Evolutionary conservation across 176 grass and related monocot genomes (phyloP), one percentile per base, ranked within the genome.

Genomic region (maize (Zea mays)): DNA sequence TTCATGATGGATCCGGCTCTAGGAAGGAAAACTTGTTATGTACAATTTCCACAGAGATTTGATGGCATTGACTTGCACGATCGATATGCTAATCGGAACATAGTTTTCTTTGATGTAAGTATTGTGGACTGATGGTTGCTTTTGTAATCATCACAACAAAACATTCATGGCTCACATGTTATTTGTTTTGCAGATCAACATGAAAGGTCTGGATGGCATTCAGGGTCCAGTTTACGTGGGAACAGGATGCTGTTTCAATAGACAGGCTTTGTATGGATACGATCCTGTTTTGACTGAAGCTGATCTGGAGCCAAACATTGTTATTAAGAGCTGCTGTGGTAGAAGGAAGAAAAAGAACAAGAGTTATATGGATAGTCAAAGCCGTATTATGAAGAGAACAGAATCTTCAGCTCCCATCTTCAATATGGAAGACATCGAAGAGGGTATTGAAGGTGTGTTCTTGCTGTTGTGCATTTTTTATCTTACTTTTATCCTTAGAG

Each of bases 41-140:
- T 99, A 10, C 96, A 99, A 61, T 99, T 99, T 83, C 96, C 96
- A 57, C 96, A 99, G 85, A 88, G 96, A 90, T 99, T 99, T 58
- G 96, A 99, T 87, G 96, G 96, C 85, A 99, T 99, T 90, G 96
- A 99, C 55, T 74, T 89, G 84, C 92, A 95, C 0, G 96, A 99
- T 90, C 92, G 96, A 90, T 99, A 99, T 86, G 96, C 96, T 78
- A 99, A 99, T 87, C 90, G 96, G 59, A 99, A 99, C 88, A 96
- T 99, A 71, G 96, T 99, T 56, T 99, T 99, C 89, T 99, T 99
- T 79, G 96, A 99, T 89, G 96, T 99, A 90, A 91, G 82, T 85
- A 39, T 81, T 34, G 37, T 52, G 16, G 15, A 81, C 27, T 58
- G 17, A 19, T 61, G 42, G n/a, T 77, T 8, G n/a, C 15, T 61